phyloP scores from a whole-genome alignment of 495 filamentous ascomycete species.

The Neurospora terricola region DNA sequence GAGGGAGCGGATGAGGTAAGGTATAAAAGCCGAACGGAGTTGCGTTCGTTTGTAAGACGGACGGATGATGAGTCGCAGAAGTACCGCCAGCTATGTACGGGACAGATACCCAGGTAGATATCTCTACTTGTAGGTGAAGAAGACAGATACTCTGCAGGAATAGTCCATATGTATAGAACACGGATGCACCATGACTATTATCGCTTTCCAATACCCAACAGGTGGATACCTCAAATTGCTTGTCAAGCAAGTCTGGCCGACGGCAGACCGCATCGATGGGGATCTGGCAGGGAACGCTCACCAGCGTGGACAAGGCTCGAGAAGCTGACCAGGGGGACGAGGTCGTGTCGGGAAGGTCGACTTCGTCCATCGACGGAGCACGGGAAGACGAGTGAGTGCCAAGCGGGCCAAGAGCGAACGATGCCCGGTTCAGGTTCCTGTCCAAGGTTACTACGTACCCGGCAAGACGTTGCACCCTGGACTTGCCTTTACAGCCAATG shows the following conservation, averaged over 20 bases:
- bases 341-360: neutral
- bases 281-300: neutral
- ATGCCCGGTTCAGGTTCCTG: neutral
- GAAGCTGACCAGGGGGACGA: neutral
- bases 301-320: neutral
- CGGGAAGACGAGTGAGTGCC: neutral
- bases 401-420: neutral
- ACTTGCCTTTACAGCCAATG: neutral
- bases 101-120: neutral
- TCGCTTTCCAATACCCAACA: neutral
- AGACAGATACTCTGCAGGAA: neutral
- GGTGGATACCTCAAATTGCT: neutral
- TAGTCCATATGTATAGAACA: neutral
- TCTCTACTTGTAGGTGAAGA: neutral
- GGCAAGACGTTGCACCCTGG: neutral
- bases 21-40: neutral
- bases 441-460: neutral
- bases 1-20: neutral
- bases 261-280: neutral
- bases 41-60: neutral
- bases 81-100: neutral
- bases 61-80: neutral
- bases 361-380: neutral
- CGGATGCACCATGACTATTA: neutral
- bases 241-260: neutral